Evolutionary conservation across 1,284 basidiomycete species (phyloP), one percentile per base, ranked within the genome.

Genomic region (Heterobasidion irregulare): DNA sequence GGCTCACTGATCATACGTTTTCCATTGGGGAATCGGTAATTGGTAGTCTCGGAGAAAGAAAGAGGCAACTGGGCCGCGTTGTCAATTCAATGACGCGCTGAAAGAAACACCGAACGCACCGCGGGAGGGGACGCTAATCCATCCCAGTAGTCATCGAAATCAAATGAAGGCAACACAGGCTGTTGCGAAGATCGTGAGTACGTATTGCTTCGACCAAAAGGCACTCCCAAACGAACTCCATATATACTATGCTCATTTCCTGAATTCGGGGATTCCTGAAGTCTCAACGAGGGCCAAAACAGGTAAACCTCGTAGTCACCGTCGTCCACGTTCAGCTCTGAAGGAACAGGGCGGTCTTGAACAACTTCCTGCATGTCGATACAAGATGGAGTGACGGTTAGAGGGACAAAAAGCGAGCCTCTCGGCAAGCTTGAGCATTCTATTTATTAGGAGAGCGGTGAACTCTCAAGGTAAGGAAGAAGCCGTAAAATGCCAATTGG

Each of bases 241-340:
- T 52, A 44, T 12, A 52, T 16, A 8, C 36, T 19, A 19, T 19
- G 36, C n/a, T 26, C 51, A 32, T 38, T 43, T 13, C 38, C 51
- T 13, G 41, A 38, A 10, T 34, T 15, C 18, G 38, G 26, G 15
- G 51, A 38, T 26, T 50, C 49, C 35, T 50, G 49, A 36, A 44
- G 18, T 34, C 43, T 48, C n/a, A 47, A 16, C n/a, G 53, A 53
- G 9, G 53, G 53, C 44, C 44, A 47, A 35, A 47, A 48, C n/a
- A 53, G 34, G n/a, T 48, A 53, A n/a, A 53, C 35, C 12, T 53
- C 53, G 45, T 53, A 53, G 19, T 53, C 53, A 12, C 47, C 53
- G 16, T 53, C 53, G 32, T 36, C 46, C 12, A 8, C 36, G 7
- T 32, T 34, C 12, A 45, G 34, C 6, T 9, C 32, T 12, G n/a